Evolutionary conservation across 2,329 filamentous ascomycete genomes (phyloP), one percentile per base, ranked within the genome.

Genomic region (Emmonsia crescens): DNA sequence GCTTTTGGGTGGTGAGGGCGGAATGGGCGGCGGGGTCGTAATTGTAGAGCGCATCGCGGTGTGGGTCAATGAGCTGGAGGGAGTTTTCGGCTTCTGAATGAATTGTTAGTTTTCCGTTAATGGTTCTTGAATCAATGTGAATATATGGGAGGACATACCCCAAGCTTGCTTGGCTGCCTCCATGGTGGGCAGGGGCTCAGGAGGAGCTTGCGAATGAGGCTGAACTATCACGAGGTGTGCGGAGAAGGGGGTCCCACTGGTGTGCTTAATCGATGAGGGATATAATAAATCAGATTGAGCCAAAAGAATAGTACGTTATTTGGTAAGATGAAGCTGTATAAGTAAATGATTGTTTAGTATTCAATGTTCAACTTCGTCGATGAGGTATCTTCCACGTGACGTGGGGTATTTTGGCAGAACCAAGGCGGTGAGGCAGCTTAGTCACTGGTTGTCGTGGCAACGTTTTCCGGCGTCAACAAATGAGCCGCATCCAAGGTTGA

Each of bases 1-100:
- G 91, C 60, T 83, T 83, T 27, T 82, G 79, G 12, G 82, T 77
- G 64, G 81, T 82, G 66, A 89, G 82, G 44, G 81, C 77, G 71
- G 88, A 89, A 69, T 94, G 88, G 51, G 84, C 83, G 1, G 80
- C 80, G 64, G 80, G 74, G 66, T 91, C 84, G 79, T 94, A 96
- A 71, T 83, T 82, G 80, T 96, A 99, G 69, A 99, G 89, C 54
- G 91, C 91, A 76, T 99, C 94, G 70, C 91, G 89, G 67, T 85
- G 85, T 60, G 89, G 84, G 73, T 99, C 92, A 70, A 96, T 86
- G 64, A 96, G 84, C 72, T 87, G 83, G 76, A 91, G 80, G 64
- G 88, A 86, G 75, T 96, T 96, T 74, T 96, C 90, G 72, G 94
- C 84, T 82, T 96, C 93, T 96, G 71, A 19, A 46, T 56, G 46